A percentile compares a stretch with the other conserved stretches of the same genome.
Conservation (phyloP, 2,329 filamentous ascomycete species). For the Diaporthe longicolla region DNA sequence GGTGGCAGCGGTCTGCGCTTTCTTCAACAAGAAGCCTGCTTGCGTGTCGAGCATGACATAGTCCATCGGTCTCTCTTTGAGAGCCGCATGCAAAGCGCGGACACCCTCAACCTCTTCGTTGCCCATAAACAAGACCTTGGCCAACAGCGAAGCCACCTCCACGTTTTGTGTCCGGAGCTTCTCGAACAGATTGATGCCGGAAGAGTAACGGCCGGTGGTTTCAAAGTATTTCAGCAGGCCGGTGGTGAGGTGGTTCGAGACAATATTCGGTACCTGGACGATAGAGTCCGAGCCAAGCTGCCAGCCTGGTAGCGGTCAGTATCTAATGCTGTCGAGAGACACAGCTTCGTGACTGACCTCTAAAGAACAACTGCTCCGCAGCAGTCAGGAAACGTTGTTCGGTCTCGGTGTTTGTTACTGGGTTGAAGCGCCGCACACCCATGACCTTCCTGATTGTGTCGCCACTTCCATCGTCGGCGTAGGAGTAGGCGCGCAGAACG, state of each 20-base stretch:
- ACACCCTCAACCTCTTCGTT: slow-evolving; percentile 98
- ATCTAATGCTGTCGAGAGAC: neutral
- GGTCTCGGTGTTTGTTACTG: slow-evolving; percentile 96
- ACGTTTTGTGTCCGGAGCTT: slow-evolving; percentile 92
- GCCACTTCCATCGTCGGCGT: slow-evolving; percentile 94
- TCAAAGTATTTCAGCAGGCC: slow-evolving; percentile 95
- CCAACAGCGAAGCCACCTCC: slow-evolving; percentile 92
- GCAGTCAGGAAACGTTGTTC: slow-evolving; percentile 97
- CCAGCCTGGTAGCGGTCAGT: slow-evolving; percentile 72
- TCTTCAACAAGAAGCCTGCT: slow-evolving; percentile 90
- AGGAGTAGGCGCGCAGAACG: slow-evolving; percentile 93
- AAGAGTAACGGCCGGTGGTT: slow-evolving; percentile 93
- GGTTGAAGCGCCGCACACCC: slow-evolving; percentile 97
- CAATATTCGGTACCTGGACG: slow-evolving; percentile 96
- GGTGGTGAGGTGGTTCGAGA: slow-evolving; percentile 95
- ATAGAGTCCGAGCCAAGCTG: slow-evolving; percentile 97
- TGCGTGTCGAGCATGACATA: slow-evolving; percentile 97
- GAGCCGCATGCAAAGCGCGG: slow-evolving; percentile 85
- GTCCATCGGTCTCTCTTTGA: slow-evolving; percentile 96
- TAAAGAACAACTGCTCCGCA: slow-evolving; percentile 94
- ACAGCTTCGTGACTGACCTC: slow-evolving; percentile 67
- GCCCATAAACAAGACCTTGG: slow-evolving; percentile 92
- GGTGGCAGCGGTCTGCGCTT: slow-evolving; percentile 72
- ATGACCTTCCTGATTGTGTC: slow-evolving; percentile 97
- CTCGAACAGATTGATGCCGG: slow-evolving; percentile 97